Conservation (phyloP, 306 rosid genomes). For the Myrica gale region DNA sequence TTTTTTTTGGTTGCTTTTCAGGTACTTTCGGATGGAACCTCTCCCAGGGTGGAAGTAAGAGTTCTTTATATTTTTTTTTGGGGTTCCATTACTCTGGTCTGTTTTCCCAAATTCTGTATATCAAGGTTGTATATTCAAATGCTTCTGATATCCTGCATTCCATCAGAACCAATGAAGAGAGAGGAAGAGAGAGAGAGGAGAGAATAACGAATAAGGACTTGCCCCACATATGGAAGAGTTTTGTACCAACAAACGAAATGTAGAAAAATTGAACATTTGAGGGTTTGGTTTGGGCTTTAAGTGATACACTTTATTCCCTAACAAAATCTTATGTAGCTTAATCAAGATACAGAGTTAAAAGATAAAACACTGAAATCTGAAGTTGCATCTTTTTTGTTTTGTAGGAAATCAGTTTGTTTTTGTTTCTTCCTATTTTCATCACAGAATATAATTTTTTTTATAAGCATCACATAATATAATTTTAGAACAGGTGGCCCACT, state of each 20-base stretch:
- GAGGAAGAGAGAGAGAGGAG: too few relatives aligned
- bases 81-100: too few relatives aligned
- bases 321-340: not conserved
- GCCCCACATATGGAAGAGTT: too few relatives aligned
- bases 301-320: not conserved
- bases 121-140: too few relatives aligned
- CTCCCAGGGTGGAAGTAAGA: too few relatives aligned
- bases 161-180: too few relatives aligned
- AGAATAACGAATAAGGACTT: too few relatives aligned
- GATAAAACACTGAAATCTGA: not conserved
- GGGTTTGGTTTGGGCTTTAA: slow-evolving; percentile 1
- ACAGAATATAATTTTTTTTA: not conserved
- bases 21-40: too few relatives aligned
- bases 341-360: not conserved
- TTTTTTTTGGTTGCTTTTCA: too few relatives aligned
- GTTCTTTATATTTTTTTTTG: too few relatives aligned
- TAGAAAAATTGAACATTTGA: not conserved
- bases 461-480: not conserved
- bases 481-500: not conserved
- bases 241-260: not conserved
- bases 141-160: too few relatives aligned
- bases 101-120: too few relatives aligned
- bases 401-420: not conserved
- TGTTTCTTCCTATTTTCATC: not conserved
- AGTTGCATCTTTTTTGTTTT: not conserved